A percentile compares a stretch with the other conserved stretches of the same genome.
Conservation (phyloP, 208 protist genomes). For the Acanthamoeba castellanii region DNA sequence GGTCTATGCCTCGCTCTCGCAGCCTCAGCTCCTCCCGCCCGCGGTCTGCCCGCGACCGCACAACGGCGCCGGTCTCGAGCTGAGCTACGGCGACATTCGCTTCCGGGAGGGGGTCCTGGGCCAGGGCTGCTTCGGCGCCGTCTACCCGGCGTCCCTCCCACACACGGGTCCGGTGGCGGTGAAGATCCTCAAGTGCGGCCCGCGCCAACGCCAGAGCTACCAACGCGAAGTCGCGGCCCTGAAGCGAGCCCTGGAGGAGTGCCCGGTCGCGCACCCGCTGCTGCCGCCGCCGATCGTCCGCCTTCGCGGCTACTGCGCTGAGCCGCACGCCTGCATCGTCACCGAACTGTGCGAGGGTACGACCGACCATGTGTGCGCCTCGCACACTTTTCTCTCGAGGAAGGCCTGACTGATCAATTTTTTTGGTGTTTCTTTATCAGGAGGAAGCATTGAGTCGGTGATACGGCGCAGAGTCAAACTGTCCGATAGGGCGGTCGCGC, state of each 20-base stretch:
- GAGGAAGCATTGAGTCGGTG: neutral
- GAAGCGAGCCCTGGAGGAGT: neutral
- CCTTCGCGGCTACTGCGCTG: neutral
- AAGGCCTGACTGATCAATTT: neutral
- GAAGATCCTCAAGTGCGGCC: conserved; percentile 33
- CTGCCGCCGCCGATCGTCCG: neutral
- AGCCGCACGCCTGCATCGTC: neutral
- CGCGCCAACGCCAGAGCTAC: neutral
- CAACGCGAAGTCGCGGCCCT: neutral
- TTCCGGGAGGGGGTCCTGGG: neutral
- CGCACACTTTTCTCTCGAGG: neutral
- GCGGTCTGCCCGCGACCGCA: too few species aligned
- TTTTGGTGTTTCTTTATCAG: neutral
- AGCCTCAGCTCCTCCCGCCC: too few species aligned
- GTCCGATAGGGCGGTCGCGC: neutral
- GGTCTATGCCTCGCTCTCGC: too few species aligned
- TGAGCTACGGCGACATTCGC: neutral
- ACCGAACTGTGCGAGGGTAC: conserved; percentile 39
- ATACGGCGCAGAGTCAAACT: neutral
- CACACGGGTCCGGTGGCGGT: neutral
- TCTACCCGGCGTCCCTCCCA: neutral
- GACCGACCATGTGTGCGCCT: neutral
- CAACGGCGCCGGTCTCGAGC: neutral
- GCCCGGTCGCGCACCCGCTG: too few species aligned
- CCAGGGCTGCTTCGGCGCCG: neutral